Evolutionary conservation across 2,329 filamentous ascomycete genomes (phyloP).

Genomic region (Endoconidiophora laricicola): DNA sequence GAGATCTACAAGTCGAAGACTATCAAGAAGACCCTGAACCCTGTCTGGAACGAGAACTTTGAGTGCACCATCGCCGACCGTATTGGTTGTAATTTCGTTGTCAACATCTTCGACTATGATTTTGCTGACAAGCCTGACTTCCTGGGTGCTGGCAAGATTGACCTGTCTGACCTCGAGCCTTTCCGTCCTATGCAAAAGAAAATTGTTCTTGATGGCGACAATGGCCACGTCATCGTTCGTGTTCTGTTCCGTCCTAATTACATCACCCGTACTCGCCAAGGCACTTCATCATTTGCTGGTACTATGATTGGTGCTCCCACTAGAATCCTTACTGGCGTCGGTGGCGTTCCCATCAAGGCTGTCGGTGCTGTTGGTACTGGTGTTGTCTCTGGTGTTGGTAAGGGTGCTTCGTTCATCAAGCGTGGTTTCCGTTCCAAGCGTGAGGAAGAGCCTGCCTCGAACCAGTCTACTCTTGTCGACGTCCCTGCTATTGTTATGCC

Average conservation of each 20-base stretch:
- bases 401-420: constrained; percentile 79
- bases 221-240: constrained; percentile 63
- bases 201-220: constrained; percentile 72
- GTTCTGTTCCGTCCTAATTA: constrained; percentile 90
- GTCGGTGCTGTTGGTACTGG: constrained; percentile 59
- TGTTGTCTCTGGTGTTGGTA: constrained; percentile 40
- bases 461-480: constrained; percentile 25
- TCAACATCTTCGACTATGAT: constrained; percentile 87
- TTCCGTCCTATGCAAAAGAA: constrained; percentile 64
- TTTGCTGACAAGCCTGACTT: constrained; percentile 90
- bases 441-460: constrained; percentile 34
- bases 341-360: constrained; percentile 83
- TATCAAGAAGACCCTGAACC: constrained; percentile 91
- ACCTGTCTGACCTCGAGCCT: constrained; percentile 65
- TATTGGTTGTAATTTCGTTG: constrained; percentile 66
- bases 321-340: constrained; percentile 67
- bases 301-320: constrained; percentile 72
- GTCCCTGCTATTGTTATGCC: constrained; percentile 23
- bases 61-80: constrained; percentile 69
- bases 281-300: constrained; percentile 81
- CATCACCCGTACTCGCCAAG: constrained; percentile 69
- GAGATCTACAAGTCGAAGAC: constrained; percentile 90
- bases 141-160: constrained; percentile 61
- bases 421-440: constrained; percentile 66
- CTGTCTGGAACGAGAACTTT: constrained; percentile 92